Evolutionary conservation across 768 basidiomycete species (phyloP).

Genomic region (Dentipellis sp.): DNA sequence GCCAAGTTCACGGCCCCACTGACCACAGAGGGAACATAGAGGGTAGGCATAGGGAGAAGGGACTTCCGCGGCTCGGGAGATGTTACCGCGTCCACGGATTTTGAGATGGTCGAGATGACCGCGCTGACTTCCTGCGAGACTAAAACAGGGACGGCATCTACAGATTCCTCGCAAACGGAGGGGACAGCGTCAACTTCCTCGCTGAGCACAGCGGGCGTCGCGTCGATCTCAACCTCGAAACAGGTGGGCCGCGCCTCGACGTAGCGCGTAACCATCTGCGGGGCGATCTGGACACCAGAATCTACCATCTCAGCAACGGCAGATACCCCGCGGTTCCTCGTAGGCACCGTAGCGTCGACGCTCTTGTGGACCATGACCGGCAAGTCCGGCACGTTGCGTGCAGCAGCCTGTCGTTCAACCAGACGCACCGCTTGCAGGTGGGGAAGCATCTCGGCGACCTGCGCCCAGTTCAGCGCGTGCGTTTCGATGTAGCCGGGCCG

Average conservation of each 20-base stretch:
- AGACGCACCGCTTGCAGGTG: constrained; percentile 59
- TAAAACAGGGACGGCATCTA: constrained; percentile 19
- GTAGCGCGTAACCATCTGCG: constrained; percentile 26
- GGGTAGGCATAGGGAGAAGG: constrained; percentile 2
- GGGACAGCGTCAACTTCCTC: constrained; percentile 37
- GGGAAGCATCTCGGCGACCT: constrained; percentile 59
- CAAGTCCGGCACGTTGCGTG: constrained; percentile 15
- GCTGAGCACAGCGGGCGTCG: constrained; percentile 37
- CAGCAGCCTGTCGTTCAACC: constrained; percentile 41
- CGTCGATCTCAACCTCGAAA: constrained; percentile 39
- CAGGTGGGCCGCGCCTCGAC: constrained; percentile 31
- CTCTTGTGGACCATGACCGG: constrained; percentile 28
- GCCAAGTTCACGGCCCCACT: constrained; percentile 21
- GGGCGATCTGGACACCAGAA: constrained; percentile 28
- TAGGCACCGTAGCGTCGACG: constrained; percentile 44
- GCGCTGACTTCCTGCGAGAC: constrained; percentile 17
- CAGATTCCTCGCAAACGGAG: constrained; percentile 22
- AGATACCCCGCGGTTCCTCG: constrained; percentile 31
- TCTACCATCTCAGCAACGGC: constrained; percentile 29
- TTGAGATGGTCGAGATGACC: constrained; percentile 2
- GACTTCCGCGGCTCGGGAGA: constrained; percentile 16
- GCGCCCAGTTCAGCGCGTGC: constrained; percentile 63
- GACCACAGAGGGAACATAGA: constrained; percentile 21
- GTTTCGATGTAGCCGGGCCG: constrained; percentile 60
- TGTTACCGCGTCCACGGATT: constrained; percentile 10